phyloP scores from a whole-genome alignment of 306 rosid genomes.

The Myrica gale region DNA sequence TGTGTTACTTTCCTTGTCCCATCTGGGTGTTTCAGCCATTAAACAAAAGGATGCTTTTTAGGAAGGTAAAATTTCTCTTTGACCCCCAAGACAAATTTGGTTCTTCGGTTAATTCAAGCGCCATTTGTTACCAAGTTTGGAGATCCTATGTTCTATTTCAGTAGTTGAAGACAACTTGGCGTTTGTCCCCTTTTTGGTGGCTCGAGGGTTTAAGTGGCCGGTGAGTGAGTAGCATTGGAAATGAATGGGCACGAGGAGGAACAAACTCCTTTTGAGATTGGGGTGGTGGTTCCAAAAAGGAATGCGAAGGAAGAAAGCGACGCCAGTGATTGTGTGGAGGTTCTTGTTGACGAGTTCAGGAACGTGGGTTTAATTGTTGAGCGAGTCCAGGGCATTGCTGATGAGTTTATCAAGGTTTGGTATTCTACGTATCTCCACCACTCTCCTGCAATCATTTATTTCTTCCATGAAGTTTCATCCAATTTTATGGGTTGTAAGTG shows the following conservation, averaged over 20 bases:
- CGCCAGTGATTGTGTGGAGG: slow-evolving; percentile 43
- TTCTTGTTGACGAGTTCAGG: slow-evolving; percentile 57
- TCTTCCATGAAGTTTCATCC: not conserved
- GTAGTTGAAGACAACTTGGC: not conserved
- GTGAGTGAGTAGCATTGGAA: slow-evolving; percentile 17
- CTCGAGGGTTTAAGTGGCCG: slow-evolving; percentile 16
- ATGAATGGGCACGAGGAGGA: slow-evolving; percentile 52
- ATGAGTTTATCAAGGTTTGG: slow-evolving; percentile 85
- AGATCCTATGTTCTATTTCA: slow-evolving; percentile 12
- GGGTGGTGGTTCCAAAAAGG: slow-evolving; percentile 75
- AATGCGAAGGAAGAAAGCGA: slow-evolving; percentile 40
- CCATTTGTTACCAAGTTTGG: slow-evolving; percentile 8
- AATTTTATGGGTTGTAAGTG: not conserved
- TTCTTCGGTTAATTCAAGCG: slow-evolving; percentile 22
- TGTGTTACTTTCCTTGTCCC: too few relatives aligned
- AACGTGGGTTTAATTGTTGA: slow-evolving; percentile 68
- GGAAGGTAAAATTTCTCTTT: slow-evolving; percentile 9
- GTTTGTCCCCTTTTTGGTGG: slow-evolving; percentile 6
- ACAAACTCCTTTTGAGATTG: slow-evolving; percentile 65
- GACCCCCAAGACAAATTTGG: slow-evolving; percentile 1
- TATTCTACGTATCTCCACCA: slow-evolving; percentile 10
- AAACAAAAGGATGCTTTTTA: not conserved
- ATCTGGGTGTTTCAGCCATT: too few relatives aligned
- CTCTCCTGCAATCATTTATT: not conserved
- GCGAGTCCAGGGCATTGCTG: slow-evolving; percentile 75